These are phyloP conservation scores for Halteria grandinella DNA, from an alignment of 73 alveolate genomes.

Conservation along the genomic window DNA sequence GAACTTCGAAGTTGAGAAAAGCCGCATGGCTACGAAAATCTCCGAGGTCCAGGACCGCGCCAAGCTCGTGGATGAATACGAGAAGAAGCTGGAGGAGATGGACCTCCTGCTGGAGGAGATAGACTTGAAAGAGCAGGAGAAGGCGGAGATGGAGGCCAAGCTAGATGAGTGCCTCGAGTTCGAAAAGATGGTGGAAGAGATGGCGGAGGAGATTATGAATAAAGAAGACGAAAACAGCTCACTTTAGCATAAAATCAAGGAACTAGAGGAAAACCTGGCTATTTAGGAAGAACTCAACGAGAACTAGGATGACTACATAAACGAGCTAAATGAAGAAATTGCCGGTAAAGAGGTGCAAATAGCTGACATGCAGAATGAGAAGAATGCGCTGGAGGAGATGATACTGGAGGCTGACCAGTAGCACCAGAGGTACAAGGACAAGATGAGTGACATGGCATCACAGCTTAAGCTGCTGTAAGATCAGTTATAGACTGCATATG, in stretches of 20 bases:
- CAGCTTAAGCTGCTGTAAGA: conserved; percentile 50
- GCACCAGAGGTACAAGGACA: conserved; percentile 51
- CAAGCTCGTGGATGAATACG: conserved; percentile 58
- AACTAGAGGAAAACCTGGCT: conserved; percentile 63
- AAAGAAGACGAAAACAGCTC: conserved; percentile 57
- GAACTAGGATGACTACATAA: conserved; percentile 46
- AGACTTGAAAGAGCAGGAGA: conserved; percentile 58
- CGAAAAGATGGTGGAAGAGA: conserved; percentile 66
- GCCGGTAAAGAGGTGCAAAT: conserved; percentile 53
- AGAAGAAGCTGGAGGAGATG: conserved; percentile 58
- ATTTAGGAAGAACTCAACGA: conserved; percentile 61
- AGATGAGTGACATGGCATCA: conserved; percentile 46
- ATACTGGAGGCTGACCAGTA: conserved; percentile 50
- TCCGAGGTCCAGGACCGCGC: conserved; percentile 37
- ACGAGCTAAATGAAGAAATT: conserved; percentile 59
- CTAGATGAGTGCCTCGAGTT: conserved; percentile 51
- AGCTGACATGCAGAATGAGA: conserved; percentile 18
- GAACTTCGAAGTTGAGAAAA: conserved; percentile 53
- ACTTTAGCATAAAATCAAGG: conserved; percentile 34
- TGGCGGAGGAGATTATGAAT: conserved; percentile 65
- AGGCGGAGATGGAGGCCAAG: conserved; percentile 44
- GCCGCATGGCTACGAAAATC: conserved; percentile 13
- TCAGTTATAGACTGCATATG: conserved; percentile 43
- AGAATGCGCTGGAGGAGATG: conserved; percentile 50
- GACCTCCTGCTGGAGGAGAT: conserved; percentile 60